Evolutionary conservation across 2,329 filamentous ascomycete genomes (phyloP).

Genomic region (Onygenales sp.): DNA sequence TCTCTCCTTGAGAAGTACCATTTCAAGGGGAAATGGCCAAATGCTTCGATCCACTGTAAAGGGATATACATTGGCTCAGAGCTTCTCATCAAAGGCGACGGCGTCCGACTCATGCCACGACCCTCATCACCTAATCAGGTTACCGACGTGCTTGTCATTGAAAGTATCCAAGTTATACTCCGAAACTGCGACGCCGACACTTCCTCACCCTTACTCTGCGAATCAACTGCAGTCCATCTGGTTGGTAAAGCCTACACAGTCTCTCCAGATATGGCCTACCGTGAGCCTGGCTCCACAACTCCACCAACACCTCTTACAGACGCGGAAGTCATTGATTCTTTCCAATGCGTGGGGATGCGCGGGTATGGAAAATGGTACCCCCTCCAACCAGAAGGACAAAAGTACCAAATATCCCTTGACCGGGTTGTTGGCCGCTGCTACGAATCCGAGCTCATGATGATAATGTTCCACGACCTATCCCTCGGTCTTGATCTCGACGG

Average conservation of each 20-base stretch:
- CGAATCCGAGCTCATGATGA: slow-evolving; percentile 40
- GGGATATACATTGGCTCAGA: slow-evolving; percentile 51
- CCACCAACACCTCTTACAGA: slow-evolving; percentile 18
- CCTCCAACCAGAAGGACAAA: slow-evolving; percentile 32
- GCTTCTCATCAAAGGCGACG: slow-evolving; percentile 45
- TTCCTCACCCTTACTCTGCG: slow-evolving; percentile 36
- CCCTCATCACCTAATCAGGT: slow-evolving; percentile 18
- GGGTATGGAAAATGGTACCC: slow-evolving; percentile 46
- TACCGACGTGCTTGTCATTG: slow-evolving; percentile 46
- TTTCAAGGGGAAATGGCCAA: slow-evolving; percentile 46
- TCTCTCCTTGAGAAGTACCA: slow-evolving; percentile 43
- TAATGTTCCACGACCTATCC: slow-evolving; percentile 32
- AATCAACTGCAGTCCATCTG: slow-evolving; percentile 39
- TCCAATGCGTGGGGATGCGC: slow-evolving; percentile 31
- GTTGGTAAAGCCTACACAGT: slow-evolving; percentile 41
- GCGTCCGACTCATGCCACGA: slow-evolving; percentile 40
- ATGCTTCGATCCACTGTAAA: slow-evolving; percentile 42
- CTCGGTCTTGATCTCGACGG: slow-evolving; percentile 39
- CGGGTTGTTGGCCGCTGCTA: slow-evolving; percentile 46
- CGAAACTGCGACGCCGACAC: slow-evolving; percentile 39
- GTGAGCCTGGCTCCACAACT: slow-evolving; percentile 11
- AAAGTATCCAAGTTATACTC: slow-evolving; percentile 43
- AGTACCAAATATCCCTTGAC: slow-evolving; percentile 40
- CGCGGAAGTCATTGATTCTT: slow-evolving; percentile 25
- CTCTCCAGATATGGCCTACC: slow-evolving; percentile 18